Base-by-base conservation (phyloP, 2,329 filamentous ascomycete genomes). In the Pseudopyricularia cyperi region DNA sequence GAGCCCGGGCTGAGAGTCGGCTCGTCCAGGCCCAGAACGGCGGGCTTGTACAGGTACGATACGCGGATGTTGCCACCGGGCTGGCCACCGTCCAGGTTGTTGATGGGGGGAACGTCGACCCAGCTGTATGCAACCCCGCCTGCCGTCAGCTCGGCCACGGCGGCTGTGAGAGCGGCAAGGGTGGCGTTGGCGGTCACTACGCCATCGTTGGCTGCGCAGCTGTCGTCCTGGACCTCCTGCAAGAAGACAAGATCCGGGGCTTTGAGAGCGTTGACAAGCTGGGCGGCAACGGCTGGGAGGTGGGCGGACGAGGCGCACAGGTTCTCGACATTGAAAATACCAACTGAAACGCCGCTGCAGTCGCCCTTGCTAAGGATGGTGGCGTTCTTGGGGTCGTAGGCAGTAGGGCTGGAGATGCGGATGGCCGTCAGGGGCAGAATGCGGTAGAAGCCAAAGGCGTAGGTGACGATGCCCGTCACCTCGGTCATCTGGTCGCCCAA, bases 21-120 rank as follows among this genome's bases (percentile, higher is more conserved):
- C 54, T 80, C 74, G 59, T 73, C 73, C n/a, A 87, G 75, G 48
- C 72, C 70, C 46, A 88, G 61, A 3, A 77, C 63, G 17, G 73
- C 69, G 0, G 81, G 71, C 37, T 82, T 77, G 73, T 85, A 88
- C 11, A 88, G 71, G 66, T 85, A 88, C 0, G 82, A 83, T 47
- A 72, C 70, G 46, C 83, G 83, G 64, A 88, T 87, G 68, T 88
- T 87, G 35, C 82, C 83, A 14, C 84, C 83, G 1, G 81, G 79
- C 55, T 77, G 67, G 33, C 84, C 84, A 53, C 84, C 84, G 57
- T 87, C 82, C 55, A 73, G 58, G 63, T 76, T 71, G 61, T 85
- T 68, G 33, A 74, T 65, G 2, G 83, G 83, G 44, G 69, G 71
- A 52, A 87, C 73, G 56, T 80, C 75, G 28, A 74, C 68, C 60